phyloP scores from a whole-genome alignment of 306 rosid genomes.

The Gillenia trifoliata region DNA sequence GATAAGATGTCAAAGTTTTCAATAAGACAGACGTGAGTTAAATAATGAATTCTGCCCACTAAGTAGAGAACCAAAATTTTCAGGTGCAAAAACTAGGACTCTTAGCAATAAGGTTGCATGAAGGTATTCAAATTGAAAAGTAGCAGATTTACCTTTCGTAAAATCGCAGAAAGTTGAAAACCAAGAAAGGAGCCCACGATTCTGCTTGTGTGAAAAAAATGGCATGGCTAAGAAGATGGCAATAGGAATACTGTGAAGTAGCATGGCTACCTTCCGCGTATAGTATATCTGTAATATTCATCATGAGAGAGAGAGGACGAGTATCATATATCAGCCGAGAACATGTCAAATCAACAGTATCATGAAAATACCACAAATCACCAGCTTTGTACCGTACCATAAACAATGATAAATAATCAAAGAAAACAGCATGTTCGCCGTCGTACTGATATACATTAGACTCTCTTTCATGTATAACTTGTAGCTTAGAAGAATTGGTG shows the following conservation, averaged over 20 bases:
- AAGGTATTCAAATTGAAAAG: slow-evolving; percentile 15
- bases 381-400: slow-evolving; percentile 62
- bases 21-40: slow-evolving; percentile 2
- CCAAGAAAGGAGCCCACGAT: slow-evolving; percentile 45
- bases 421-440: slow-evolving; percentile 76
- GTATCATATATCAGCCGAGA: slow-evolving; percentile 12
- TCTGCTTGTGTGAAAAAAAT: slow-evolving; percentile 28
- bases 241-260: slow-evolving; percentile 80
- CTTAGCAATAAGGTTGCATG: background rate
- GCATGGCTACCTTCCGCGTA: slow-evolving; percentile 65
- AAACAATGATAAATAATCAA: slow-evolving; percentile 84
- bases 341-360: slow-evolving; percentile 15
- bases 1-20: background rate
- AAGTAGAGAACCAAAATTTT: slow-evolving; percentile 18
- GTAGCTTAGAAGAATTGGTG: slow-evolving; percentile 69
- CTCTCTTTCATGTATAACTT: slow-evolving; percentile 40
- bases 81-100: background rate
- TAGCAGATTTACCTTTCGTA: slow-evolving; percentile 55
- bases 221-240: slow-evolving; percentile 54
- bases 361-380: slow-evolving; percentile 15
- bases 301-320: slow-evolving; percentile 10
- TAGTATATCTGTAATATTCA: slow-evolving; percentile 66
- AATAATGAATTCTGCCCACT: background rate
- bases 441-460: slow-evolving; percentile 34
- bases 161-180: slow-evolving; percentile 56